These are phyloP conservation scores for Blepharisma japonicum DNA, from an alignment of 73 alveolate species.

Conservation along the genomic window DNA sequence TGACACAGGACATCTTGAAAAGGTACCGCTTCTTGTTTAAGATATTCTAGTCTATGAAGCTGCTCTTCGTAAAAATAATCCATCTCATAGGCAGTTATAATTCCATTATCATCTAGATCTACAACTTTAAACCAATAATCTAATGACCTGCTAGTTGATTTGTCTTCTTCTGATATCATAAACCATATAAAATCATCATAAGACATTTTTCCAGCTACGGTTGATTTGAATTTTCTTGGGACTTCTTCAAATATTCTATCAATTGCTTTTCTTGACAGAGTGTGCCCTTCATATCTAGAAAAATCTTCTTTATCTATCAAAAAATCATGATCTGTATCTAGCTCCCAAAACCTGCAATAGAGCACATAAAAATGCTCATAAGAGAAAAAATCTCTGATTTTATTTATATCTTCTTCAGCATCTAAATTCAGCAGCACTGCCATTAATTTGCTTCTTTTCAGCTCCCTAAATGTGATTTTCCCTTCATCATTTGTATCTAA, in stretches of 20 bases:
- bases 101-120: conserved; percentile 95
- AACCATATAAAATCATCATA: conserved; percentile 98
- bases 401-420: conserved; percentile 27
- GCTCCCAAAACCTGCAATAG: conserved; percentile 98
- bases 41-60: conserved; percentile 87
- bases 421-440: conserved; percentile 1
- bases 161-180: conserved; percentile 98
- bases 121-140: conserved; percentile 97
- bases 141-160: conserved; percentile 83
- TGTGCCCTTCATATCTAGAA: conserved; percentile 87
- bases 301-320: conserved; percentile 97
- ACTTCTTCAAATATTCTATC: conserved; percentile 98
- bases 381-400: conserved; percentile 82
- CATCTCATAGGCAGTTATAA: conserved; percentile 93
- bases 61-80: conserved; percentile 93
- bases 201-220: conserved; percentile 92
- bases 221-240: conserved; percentile 94
- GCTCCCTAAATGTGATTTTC: conserved; percentile 70
- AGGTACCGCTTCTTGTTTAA: conserved; percentile 91
- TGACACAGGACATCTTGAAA: conserved; percentile 91
- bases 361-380: conserved; percentile 99
- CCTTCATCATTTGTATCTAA: conserved; percentile 92
- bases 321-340: conserved; percentile 98
- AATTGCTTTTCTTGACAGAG: conserved; percentile 93
- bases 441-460: conserved; percentile 18